phyloP scores from a whole-genome alignment of 352 stramenopile genomes.

The Phytopythium sindhum region DNA sequence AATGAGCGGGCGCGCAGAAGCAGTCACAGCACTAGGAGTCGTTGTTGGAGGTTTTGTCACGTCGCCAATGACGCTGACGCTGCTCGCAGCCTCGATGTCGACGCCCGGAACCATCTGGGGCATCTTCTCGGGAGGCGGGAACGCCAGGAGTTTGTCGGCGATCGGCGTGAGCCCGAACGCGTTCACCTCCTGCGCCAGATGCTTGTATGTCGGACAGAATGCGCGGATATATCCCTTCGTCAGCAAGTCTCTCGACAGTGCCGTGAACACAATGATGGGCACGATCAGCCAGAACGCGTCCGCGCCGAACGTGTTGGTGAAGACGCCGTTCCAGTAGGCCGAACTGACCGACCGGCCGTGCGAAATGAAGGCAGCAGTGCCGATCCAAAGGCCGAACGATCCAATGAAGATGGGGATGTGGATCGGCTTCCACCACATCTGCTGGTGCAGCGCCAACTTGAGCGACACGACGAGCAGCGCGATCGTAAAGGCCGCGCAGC shows the following conservation, averaged over 20 bases:
- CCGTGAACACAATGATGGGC: constrained; percentile 62
- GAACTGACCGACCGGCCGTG: constrained; percentile 64
- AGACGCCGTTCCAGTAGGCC: constrained; percentile 83
- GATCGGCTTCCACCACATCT: constrained; percentile 73
- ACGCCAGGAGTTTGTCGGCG: constrained; percentile 70
- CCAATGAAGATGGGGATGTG: constrained; percentile 68
- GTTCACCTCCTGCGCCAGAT: constrained; percentile 83
- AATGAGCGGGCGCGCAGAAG: constrained; percentile 23
- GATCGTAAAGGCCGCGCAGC: constrained; percentile 92
- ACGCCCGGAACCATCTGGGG: constrained; percentile 30
- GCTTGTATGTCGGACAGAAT: constrained; percentile 80
- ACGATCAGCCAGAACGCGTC: constrained; percentile 77
- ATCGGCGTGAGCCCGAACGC: constrained; percentile 55
- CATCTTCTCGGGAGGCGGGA: constrained; percentile 74
- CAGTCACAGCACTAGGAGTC: constrained; percentile 21
- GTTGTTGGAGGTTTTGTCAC: constrained; percentile 23
- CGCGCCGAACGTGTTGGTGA: constrained; percentile 61
- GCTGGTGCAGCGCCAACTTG: constrained; percentile 89
- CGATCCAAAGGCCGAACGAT: constrained; percentile 72
- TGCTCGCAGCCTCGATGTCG: constrained; percentile 20
- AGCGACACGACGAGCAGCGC: constrained; percentile 94
- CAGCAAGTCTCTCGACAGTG: constrained; percentile 72
- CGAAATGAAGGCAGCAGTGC: constrained; percentile 72
- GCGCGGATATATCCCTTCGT: constrained; percentile 85
- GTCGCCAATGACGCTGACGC: constrained; percentile 6